Evolutionary conservation across 2,329 filamentous ascomycete genomes (phyloP).

Genomic region (Exophiala lecanii-corni): DNA sequence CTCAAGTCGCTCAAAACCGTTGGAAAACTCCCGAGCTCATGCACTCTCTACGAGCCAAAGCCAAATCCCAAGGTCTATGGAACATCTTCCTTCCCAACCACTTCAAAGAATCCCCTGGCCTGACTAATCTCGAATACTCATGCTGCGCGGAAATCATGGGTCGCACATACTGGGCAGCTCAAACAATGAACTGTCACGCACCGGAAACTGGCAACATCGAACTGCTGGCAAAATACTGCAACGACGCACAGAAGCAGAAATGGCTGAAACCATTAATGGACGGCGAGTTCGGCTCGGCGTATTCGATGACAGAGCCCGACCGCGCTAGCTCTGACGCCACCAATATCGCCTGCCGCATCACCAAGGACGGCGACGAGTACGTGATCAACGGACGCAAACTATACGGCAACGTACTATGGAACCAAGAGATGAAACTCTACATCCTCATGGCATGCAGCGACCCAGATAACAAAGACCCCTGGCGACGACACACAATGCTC

Average conservation of each 20-base stretch:
- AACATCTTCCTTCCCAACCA: conserved; percentile 87
- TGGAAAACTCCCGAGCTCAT: conserved; percentile 69
- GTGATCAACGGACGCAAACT: conserved; percentile 64
- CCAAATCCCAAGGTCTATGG: conserved; percentile 71
- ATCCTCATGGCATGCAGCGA: conserved; percentile 85
- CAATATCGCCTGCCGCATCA: conserved; percentile 74
- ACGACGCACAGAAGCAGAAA: conserved; percentile 50
- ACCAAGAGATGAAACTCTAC: conserved; percentile 57
- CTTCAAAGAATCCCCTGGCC: conserved; percentile 81
- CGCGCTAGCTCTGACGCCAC: conserved; percentile 74
- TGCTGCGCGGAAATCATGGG: conserved; percentile 86
- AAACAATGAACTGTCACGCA: conserved; percentile 71
- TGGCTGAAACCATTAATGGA: conserved; percentile 71
- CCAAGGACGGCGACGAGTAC: conserved; percentile 65
- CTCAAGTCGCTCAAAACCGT: conserved; percentile 66
- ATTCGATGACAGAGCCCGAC: conserved; percentile 78
- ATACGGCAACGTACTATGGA: conserved; percentile 9
- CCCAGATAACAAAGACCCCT: conserved; percentile 61
- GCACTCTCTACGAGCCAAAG: conserved; percentile 75
- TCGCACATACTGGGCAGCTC: conserved; percentile 50
- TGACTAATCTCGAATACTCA: conserved; percentile 86
- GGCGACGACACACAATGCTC: conserved; percentile 79
- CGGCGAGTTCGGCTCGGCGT: conserved; percentile 70
- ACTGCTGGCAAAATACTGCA: conserved; percentile 70
- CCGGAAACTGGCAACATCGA: conserved; percentile 85